Evolutionary conservation across 2,329 filamentous ascomycete species (phyloP).

Genomic region (Ascochyta clinopodiicola): DNA sequence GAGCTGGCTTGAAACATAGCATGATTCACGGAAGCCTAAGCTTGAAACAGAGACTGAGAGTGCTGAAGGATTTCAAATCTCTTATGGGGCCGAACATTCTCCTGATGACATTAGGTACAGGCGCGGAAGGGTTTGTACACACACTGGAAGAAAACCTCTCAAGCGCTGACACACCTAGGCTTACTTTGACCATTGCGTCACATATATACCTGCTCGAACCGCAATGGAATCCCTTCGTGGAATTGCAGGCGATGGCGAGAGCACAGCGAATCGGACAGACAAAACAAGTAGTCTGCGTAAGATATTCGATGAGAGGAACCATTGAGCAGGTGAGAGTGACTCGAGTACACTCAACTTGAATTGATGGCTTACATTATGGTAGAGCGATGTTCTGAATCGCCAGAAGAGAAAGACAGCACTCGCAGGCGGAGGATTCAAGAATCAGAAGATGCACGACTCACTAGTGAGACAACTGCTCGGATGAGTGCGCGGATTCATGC

Average conservation of each 20-base stretch:
- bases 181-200: constrained; percentile 25
- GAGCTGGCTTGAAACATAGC: constrained; percentile 23
- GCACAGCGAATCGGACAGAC: constrained; percentile 33
- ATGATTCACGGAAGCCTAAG: constrained; percentile 23
- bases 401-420: too few relatives aligned
- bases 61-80: constrained; percentile 18
- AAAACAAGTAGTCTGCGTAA: too few relatives aligned
- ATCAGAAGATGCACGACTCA: too few relatives aligned
- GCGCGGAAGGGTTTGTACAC: constrained; percentile 22
- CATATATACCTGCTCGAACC: constrained; percentile 35
- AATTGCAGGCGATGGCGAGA: constrained; percentile 36
- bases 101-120: constrained; percentile 35
- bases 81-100: constrained; percentile 4
- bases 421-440: too few relatives aligned
- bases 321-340: too few relatives aligned
- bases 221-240: constrained; percentile 41
- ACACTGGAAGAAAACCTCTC: neutral
- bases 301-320: too few relatives aligned
- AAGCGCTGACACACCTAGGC: neutral
- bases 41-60: constrained; percentile 17
- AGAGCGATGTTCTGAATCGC: too few relatives aligned
- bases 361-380: too few relatives aligned
- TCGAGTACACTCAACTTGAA: too few relatives aligned
- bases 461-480: too few relatives aligned
- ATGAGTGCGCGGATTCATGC: too few relatives aligned